Evolutionary conservation across 2,329 filamentous ascomycete genomes (phyloP).

Genomic region (Erysiphe pulchra): DNA sequence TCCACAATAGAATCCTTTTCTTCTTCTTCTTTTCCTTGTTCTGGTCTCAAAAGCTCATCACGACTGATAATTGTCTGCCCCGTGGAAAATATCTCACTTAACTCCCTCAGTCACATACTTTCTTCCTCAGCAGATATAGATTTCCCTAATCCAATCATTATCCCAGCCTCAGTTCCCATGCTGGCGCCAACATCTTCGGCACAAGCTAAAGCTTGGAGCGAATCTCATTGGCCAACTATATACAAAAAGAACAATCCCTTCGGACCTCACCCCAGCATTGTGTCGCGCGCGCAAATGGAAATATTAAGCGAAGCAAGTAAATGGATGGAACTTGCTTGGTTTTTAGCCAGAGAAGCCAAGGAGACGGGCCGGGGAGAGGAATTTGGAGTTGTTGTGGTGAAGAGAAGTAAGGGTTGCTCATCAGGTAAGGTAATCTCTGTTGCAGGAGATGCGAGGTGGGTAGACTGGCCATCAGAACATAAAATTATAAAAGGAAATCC

Average conservation of each 20-base stretch:
- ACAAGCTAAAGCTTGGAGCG: constrained; percentile 49
- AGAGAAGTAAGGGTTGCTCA: constrained; percentile 15
- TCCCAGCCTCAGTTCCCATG: constrained; percentile 36
- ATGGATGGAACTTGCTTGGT: constrained; percentile 42
- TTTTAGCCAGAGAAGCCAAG: constrained; percentile 30
- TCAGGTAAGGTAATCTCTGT: constrained; percentile 30
- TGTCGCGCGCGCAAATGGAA: constrained; percentile 42
- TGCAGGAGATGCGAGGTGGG: constrained; percentile 52
- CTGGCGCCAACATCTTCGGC: constrained; percentile 49
- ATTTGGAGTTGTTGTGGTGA: constrained; percentile 52
- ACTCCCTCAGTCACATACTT: constrained; percentile 24
- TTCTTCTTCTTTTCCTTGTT: neutral
- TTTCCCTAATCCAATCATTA: constrained; percentile 19
- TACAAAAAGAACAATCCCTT: constrained; percentile 76
- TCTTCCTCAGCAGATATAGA: constrained; percentile 15
- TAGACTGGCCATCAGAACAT: constrained; percentile 18
- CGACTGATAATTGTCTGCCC: constrained; percentile 25
- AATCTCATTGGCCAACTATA: constrained; percentile 59
- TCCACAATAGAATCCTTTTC: neutral
- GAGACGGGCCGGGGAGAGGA: constrained; percentile 34
- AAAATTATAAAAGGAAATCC: constrained; percentile 32
- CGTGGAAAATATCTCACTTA: constrained; percentile 22
- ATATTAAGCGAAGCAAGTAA: constrained; percentile 34
- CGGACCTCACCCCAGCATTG: constrained; percentile 54
- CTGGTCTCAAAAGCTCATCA: constrained; percentile 20